Conservation (phyloP, 768 basidiomycete genomes). For the Kwoniella sp. region DNA sequence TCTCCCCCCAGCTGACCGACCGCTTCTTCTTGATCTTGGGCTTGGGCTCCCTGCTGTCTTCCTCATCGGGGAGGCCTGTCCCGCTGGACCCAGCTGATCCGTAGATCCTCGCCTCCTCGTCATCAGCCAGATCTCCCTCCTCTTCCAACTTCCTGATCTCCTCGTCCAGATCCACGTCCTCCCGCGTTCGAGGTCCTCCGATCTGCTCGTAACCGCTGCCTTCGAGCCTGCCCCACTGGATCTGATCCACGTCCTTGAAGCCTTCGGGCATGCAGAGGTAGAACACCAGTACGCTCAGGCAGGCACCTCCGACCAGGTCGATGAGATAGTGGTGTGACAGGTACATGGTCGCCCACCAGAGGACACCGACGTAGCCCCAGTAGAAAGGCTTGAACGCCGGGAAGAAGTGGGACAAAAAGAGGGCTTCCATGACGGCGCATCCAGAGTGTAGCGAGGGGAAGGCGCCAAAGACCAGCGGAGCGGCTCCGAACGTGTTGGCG, state of each 20-base stretch:
- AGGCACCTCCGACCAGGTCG: slow-evolving; percentile 90
- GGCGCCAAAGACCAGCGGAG: slow-evolving; percentile 93
- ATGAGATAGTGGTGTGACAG: slow-evolving; percentile 98
- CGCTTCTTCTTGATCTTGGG: slow-evolving; percentile 28
- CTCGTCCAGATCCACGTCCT: slow-evolving; percentile 35
- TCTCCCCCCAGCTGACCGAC: slow-evolving; percentile 42
- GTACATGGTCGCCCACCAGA: slow-evolving; percentile 99
- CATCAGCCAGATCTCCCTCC: slow-evolving; percentile 17
- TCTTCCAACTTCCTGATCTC: slow-evolving; percentile 49
- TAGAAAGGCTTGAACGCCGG: slow-evolving; percentile 61
- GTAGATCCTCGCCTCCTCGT: slow-evolving; percentile 19
- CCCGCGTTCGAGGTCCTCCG: slow-evolving; percentile 9
- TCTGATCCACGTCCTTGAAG: slow-evolving; percentile 59
- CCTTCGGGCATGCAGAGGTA: slow-evolving; percentile 82
- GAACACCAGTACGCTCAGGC: slow-evolving; percentile 80
- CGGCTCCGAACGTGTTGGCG: slow-evolving; percentile 71
- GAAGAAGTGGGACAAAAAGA: slow-evolving; percentile 95
- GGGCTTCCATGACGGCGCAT: slow-evolving; percentile 82
- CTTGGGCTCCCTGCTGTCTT: slow-evolving; percentile 1
- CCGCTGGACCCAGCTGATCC: neutral
- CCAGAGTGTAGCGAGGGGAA: slow-evolving; percentile 92
- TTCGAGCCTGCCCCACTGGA: slow-evolving; percentile 23
- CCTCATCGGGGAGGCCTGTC: neutral
- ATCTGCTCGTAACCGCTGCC: slow-evolving; percentile 30
- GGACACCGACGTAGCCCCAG: slow-evolving; percentile 76